Conservation (phyloP, 2,329 filamentous ascomycete genomes). For the Rhynchosporium secalis region DNA sequence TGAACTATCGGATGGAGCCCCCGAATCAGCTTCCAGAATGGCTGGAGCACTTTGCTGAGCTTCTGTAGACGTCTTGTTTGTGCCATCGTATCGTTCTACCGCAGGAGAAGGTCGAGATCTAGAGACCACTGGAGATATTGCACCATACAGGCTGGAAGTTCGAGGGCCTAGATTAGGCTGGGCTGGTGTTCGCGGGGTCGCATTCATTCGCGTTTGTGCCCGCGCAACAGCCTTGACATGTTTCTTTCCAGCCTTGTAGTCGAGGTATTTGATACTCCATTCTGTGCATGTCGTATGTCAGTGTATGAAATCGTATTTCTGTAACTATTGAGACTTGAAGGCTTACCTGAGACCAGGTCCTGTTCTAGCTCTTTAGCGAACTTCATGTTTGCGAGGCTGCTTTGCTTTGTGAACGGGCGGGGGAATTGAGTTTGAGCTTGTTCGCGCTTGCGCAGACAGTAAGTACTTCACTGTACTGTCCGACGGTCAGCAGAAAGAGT, state of each 20-base stretch:
- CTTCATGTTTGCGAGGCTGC: slow-evolving; percentile 50
- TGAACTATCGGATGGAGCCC: slow-evolving; percentile 26
- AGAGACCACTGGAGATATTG: slow-evolving; percentile 27
- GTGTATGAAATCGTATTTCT: slow-evolving; percentile 1
- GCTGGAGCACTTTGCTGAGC: slow-evolving; percentile 29
- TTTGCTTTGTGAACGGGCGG: background rate
- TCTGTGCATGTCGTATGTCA: slow-evolving; percentile 48
- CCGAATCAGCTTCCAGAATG: slow-evolving; percentile 29
- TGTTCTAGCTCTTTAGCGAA: slow-evolving; percentile 79
- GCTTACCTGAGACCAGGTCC: slow-evolving; percentile 76
- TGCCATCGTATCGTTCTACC: slow-evolving; percentile 9
- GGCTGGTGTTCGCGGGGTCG: slow-evolving; percentile 46
- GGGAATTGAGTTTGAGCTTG: slow-evolving; percentile 3
- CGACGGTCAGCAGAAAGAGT: background rate
- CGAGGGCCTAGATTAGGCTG: slow-evolving; percentile 19
- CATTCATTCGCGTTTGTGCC: slow-evolving; percentile 64
- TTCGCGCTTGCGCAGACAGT: too few relatives aligned
- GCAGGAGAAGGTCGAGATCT: slow-evolving; percentile 19
- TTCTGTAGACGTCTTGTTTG: slow-evolving; percentile 17
- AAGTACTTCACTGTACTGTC: background rate
- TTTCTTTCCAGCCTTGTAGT: slow-evolving; percentile 96
- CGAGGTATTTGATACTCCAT: slow-evolving; percentile 91
- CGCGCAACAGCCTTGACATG: slow-evolving; percentile 80
- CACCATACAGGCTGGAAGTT: slow-evolving; percentile 31
- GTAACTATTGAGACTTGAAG: background rate